Evolutionary conservation across 345 rosid species (phyloP).

Genomic region (Sisymbrium altissimum): DNA sequence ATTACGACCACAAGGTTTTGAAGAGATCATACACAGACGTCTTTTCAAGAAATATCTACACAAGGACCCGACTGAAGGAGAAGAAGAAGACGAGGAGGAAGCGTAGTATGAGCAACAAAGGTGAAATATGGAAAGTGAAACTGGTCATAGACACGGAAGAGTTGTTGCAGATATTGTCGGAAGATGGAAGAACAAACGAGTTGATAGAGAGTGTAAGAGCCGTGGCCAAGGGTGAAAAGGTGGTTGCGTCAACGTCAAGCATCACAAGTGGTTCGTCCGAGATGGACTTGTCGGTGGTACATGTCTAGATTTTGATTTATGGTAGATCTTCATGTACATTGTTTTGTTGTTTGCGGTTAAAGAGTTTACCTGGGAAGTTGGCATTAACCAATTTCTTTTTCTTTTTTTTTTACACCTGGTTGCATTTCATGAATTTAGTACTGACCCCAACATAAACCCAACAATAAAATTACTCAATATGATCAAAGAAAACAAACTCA

Average conservation of each 20-base stretch:
- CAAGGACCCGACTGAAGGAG: slow-evolving; percentile 17
- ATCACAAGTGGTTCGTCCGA: slow-evolving; percentile 26
- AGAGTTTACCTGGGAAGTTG: not conserved
- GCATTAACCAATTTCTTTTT: not conserved
- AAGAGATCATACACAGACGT: slow-evolving; percentile 71
- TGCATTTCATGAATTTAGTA: no score
- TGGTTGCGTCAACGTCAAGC: slow-evolving; percentile 15
- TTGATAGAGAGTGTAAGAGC: slow-evolving; percentile 72
- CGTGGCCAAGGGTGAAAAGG: slow-evolving; percentile 62
- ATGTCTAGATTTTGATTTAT: slow-evolving; percentile 10
- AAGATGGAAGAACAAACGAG: slow-evolving; percentile 61
- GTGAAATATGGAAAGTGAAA: slow-evolving; percentile 84
- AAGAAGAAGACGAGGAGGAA: slow-evolving; percentile 6
- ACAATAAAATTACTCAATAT: no score
- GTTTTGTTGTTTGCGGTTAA: not conserved
- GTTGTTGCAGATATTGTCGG: slow-evolving; percentile 62
- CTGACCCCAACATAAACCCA: no score
- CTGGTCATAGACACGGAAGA: slow-evolving; percentile 65
- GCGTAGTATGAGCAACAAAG: slow-evolving; percentile 5
- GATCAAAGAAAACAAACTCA: no score
- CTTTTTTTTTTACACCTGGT: no score
- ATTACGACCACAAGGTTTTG: slow-evolving; percentile 46
- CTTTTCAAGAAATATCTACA: slow-evolving; percentile 39
- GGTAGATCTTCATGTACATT: not conserved
- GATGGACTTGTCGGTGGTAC: slow-evolving; percentile 17